A percentile compares a stretch with the other conserved stretches of the same genome.
These are phyloP conservation scores for Dendrobium chrysotoxum DNA, from an alignment of 106 monocot genomes.

Conservation along the genomic window DNA sequence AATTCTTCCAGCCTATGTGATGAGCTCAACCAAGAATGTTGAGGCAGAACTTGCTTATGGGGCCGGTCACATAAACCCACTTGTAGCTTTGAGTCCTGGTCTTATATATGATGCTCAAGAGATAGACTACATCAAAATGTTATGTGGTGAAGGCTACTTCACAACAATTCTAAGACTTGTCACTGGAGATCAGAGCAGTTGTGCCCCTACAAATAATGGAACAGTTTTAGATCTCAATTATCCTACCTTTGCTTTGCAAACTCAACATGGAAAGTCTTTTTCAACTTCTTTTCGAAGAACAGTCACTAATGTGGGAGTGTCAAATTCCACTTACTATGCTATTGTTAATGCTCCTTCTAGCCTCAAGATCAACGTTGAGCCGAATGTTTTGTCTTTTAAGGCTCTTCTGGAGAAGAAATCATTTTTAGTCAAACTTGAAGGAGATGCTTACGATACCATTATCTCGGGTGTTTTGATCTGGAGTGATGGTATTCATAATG, in stretches of 20 bases:
- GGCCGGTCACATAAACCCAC: conserved; percentile 18
- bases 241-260: conserved; percentile 9
- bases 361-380: conserved; percentile 15
- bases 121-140: conserved; percentile 12
- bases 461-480: conserved; percentile 25
- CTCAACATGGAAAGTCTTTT: neutral
- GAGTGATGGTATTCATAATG: conserved; percentile 23
- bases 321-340: conserved; percentile 12
- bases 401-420: conserved; percentile 8
- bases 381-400: conserved; percentile 14
- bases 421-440: conserved; percentile 22
- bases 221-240: conserved; percentile 14
- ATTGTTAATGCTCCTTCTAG: neutral
- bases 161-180: neutral
- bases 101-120: conserved; percentile 18
- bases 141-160: conserved; percentile 20
- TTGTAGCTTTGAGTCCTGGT: conserved; percentile 10
- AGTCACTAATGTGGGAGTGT: conserved; percentile 19
- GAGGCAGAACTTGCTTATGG: conserved; percentile 22
- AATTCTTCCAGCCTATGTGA: conserved; percentile 5
- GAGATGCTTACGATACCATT: neutral
- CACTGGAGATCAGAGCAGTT: conserved; percentile 17
- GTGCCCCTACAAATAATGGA: conserved; percentile 7
- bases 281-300: conserved; percentile 8
- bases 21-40: conserved; percentile 3